Base-by-base conservation (phyloP, 139 green algal genomes). In the Parachlorella kessleri region DNA sequence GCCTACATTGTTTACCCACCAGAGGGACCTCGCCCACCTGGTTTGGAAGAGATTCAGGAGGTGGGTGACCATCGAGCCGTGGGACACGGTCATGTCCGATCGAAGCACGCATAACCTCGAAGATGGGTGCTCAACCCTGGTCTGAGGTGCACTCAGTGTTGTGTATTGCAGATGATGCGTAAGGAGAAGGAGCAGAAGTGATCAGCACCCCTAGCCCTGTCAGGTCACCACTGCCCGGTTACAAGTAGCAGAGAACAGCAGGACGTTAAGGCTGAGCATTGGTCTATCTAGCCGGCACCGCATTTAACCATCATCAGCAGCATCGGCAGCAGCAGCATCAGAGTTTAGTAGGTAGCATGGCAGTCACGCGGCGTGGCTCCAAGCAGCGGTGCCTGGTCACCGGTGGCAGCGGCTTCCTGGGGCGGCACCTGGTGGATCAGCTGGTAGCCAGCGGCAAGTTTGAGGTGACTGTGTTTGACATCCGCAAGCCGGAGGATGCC, bases 401-500 rank as follows among this genome's bases (percentile, higher is more conserved):
- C 1, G 94, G 94, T 7, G 94, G 94, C 4, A 79, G 85, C n/a
- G 94, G 94, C 38, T 98, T 98, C 55, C 72, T 98, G 66, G 94
- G 94, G 1, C 82, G 87, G 40, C 91, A 96, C 79, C 76, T 98
- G 6, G 93, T 96, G 41, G 66, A 81, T 42, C 83, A 91, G 75
- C 87, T 97, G 38, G 63, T 94, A 6, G 84, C 83, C 7, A 86
- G 63, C 18, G 85, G 87, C 37, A 72, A 83, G 33, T 96, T 89
- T 68, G 79, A 89, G 23, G 93, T 97, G 3, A 82, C 70, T 0
- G 90, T 97, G 18, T 94, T 97, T 84, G 94, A 97, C 76, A 78
- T 97, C 2, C 79, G 91, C 1, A 63, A 83, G 24, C 70, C 37
- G 38, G 66, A 73, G 26, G 90, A 84, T 0, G 21, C 14, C 48